phyloP scores from a whole-genome alignment of 441 rosid genomes.

The Erysimum pusillum region DNA sequence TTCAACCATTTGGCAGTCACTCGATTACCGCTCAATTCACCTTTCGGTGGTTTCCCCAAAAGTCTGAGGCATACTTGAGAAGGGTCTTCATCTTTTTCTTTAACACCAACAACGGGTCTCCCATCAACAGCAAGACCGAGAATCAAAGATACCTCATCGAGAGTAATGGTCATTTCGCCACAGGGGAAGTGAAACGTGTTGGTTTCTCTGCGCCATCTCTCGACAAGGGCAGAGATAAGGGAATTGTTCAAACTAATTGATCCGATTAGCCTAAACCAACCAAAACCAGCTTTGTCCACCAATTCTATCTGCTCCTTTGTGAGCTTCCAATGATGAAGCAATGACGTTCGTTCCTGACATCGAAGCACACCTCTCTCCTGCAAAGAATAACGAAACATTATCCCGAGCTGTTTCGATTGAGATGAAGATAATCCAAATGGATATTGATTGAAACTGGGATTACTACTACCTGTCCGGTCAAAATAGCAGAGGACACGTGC shows the following conservation, averaged over 20 bases:
- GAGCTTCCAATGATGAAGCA: conserved; percentile 82
- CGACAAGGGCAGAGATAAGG: conserved; percentile 74
- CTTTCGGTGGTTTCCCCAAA: conserved; percentile 64
- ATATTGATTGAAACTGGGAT: conserved; percentile 9
- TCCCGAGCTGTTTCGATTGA: background rate
- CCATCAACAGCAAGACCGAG: conserved; percentile 77
- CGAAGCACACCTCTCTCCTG: conserved; percentile 85
- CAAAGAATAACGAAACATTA: background rate
- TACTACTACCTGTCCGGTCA: conserved; percentile 57
- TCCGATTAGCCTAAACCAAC: conserved; percentile 66
- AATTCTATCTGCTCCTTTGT: conserved; percentile 61
- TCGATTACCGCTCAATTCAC: conserved; percentile 68
- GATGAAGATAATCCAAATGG: conserved; percentile 2
- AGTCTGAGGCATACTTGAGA: conserved; percentile 58
- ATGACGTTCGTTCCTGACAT: conserved; percentile 82
- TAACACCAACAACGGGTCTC: conserved; percentile 66
- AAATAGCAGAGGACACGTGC: conserved; percentile 63
- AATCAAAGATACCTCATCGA: conserved; percentile 65
- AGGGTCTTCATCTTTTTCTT: conserved; percentile 50
- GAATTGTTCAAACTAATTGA: conserved; percentile 75
- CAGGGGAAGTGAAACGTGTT: conserved; percentile 73
- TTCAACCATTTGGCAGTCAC: conserved; percentile 78
- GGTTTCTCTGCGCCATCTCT: conserved; percentile 82
- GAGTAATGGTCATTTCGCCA: conserved; percentile 82
- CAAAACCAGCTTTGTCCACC: conserved; percentile 78